Evolutionary conservation across 495 filamentous ascomycete species (phyloP).

Genomic region (Aspergillus heteromorphus): DNA sequence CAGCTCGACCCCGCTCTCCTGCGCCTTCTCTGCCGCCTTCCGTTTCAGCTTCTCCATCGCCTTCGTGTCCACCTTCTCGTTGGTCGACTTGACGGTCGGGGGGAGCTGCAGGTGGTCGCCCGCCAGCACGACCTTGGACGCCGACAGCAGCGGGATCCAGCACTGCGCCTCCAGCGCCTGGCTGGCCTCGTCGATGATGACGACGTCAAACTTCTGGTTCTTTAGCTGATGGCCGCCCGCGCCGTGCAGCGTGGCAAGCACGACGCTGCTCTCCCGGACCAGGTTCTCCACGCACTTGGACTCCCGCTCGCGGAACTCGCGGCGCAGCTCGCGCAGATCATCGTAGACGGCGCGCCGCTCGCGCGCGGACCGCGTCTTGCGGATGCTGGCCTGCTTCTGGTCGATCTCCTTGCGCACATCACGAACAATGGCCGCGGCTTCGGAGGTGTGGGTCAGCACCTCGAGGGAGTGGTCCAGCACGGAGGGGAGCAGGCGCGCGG

Average conservation of each 20-base stretch:
- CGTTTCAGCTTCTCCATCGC: conserved; percentile 20
- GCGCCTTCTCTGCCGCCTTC: conserved; percentile 15
- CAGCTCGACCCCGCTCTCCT: conserved; percentile 14
- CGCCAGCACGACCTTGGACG: conserved; percentile 82
- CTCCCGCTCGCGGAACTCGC: conserved; percentile 86
- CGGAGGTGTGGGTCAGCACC: conserved; percentile 84
- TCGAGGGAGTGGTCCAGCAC: conserved; percentile 88
- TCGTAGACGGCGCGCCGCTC: conserved; percentile 80
- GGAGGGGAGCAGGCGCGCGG: conserved; percentile 82
- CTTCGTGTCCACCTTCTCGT: conserved; percentile 16
- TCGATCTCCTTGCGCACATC: conserved; percentile 94
- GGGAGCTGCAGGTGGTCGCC: conserved; percentile 94
- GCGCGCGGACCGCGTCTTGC: conserved; percentile 74
- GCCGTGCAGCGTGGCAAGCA: conserved; percentile 88
- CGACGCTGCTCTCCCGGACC: conserved; percentile 72
- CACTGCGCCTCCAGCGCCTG: conserved; percentile 96
- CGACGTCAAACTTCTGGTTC: conserved; percentile 82
- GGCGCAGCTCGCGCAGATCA: conserved; percentile 77
- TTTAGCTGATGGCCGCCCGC: conserved; percentile 81
- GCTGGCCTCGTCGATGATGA: conserved; percentile 92
- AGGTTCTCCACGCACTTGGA: conserved; percentile 70
- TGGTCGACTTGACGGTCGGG: conserved; percentile 78
- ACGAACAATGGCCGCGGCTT: conserved; percentile 83
- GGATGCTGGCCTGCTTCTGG: conserved; percentile 78
- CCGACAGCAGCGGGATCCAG: conserved; percentile 84